These are phyloP conservation scores for Suillus spraguei DNA, from an alignment of 768 basidiomycete genomes.

Conservation along the genomic window DNA sequence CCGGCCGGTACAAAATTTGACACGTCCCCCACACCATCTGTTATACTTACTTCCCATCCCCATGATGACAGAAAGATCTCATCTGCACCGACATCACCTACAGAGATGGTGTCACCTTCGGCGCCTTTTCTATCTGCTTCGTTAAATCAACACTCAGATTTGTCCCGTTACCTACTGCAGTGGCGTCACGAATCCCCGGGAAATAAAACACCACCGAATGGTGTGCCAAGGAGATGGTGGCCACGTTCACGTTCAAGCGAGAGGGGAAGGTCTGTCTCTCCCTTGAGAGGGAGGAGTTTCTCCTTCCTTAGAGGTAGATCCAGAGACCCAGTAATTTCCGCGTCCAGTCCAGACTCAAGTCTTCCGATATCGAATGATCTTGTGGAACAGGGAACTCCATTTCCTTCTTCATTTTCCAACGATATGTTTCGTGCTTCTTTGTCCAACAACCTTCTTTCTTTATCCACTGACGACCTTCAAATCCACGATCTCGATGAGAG, in stretches of 20 bases:
- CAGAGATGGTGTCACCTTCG: background rate
- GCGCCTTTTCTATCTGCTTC: background rate
- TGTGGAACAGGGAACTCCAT: background rate
- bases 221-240: background rate
- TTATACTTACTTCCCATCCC: background rate
- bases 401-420: background rate
- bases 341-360: too few species aligned
- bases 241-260: background rate
- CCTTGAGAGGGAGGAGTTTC: background rate
- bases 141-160: too few species aligned
- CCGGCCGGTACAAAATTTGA: background rate
- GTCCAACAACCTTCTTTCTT: background rate
- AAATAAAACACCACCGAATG: background rate
- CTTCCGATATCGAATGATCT: background rate
- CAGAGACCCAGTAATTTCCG: background rate
- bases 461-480: background rate
- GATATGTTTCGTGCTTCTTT: too few species aligned
- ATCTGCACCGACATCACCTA: background rate
- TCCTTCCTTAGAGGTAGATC: background rate
- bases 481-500: too few species aligned
- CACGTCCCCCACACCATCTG: conserved; percentile 3
- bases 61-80: background rate
- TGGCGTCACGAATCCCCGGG: background rate
- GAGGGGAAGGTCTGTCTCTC: background rate
- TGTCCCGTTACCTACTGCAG: background rate